Conservation (phyloP, 768 basidiomycete genomes). For the Boletus sensibilis region DNA sequence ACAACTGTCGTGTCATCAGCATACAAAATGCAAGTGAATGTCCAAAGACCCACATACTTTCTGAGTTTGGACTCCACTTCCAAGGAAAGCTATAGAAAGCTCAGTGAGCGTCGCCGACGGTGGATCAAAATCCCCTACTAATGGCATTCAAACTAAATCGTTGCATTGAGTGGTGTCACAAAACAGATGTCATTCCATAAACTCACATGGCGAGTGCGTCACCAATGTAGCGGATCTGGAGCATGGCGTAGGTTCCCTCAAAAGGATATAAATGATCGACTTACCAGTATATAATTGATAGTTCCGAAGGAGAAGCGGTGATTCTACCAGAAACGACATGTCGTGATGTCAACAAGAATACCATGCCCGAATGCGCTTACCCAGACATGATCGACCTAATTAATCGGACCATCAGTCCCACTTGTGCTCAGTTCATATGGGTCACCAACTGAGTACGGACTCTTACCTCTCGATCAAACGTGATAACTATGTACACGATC, state of each 20-base stretch:
- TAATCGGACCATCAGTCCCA: background rate
- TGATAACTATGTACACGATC: constrained; percentile 9
- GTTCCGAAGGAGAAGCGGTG: constrained; percentile 9
- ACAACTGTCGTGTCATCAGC: constrained; percentile 16
- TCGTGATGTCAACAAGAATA: background rate
- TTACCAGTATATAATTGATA: constrained; percentile 18
- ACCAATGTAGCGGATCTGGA: constrained; percentile 23
- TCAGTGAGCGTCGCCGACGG: background rate
- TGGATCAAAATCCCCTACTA: background rate
- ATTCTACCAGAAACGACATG: constrained; percentile 3
- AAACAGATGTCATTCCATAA: background rate
- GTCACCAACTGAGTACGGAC: background rate
- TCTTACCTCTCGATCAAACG: constrained; percentile 17
- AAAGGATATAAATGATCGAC: background rate
- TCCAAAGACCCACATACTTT: constrained; percentile 1
- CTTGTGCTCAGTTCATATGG: background rate
- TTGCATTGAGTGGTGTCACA: background rate
- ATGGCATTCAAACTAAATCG: constrained; percentile 12
- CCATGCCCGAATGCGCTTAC: background rate
- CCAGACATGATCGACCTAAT: constrained; percentile 21
- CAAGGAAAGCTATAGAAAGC: constrained; percentile 12
- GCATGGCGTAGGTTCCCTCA: background rate
- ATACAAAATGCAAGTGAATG: background rate
- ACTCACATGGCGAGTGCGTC: constrained; percentile 20
- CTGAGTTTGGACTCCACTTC: background rate